Evolutionary conservation across 2,329 filamentous ascomycete genomes (phyloP).

Genomic region (Hortaea sp.): DNA sequence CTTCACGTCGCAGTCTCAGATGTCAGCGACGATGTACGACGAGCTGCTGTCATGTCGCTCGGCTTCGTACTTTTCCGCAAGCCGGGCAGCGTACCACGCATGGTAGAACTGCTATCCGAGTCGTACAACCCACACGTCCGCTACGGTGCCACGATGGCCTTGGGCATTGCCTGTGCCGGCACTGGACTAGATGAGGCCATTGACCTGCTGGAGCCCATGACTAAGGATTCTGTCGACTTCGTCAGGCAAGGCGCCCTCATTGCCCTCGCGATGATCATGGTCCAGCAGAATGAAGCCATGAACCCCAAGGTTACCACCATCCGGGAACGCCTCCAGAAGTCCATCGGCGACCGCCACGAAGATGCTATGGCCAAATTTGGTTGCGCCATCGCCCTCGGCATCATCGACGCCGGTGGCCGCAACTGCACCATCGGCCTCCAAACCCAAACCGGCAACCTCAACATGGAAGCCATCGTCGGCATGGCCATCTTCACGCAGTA

Average conservation of each 20-base stretch:
- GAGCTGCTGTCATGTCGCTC: conserved; percentile 93
- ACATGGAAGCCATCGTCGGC: conserved; percentile 96
- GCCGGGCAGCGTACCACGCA: conserved; percentile 89
- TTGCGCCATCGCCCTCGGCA: conserved; percentile 83
- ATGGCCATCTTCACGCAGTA: conserved; percentile 99
- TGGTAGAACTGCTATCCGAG: conserved; percentile 96
- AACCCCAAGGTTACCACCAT: conserved; percentile 91
- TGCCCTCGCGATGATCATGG: conserved; percentile 91
- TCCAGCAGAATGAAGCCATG: conserved; percentile 98
- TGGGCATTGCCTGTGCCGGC: conserved; percentile 94
- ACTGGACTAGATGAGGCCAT: conserved; percentile 94
- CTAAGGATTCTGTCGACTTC: conserved; percentile 98
- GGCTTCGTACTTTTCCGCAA: conserved; percentile 98
- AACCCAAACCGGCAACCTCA: conserved; percentile 94
- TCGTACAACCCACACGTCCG: conserved; percentile 98
- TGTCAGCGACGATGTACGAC: conserved; percentile 92
- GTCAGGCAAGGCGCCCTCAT: conserved; percentile 94
- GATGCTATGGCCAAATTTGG: conserved; percentile 99
- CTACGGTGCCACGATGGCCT: conserved; percentile 95
- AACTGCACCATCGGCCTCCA: conserved; percentile 98
- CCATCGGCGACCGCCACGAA: conserved; percentile 87
- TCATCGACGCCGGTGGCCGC: conserved; percentile 93
- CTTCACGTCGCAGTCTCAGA: conserved; percentile 95
- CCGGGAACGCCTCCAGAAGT: conserved; percentile 88
- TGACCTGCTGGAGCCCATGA: conserved; percentile 95